Evolutionary conservation across 2,329 filamentous ascomycete genomes (phyloP), one percentile per base, ranked within the genome.

Genomic region (Colletotrichum chrysophilum): DNA sequence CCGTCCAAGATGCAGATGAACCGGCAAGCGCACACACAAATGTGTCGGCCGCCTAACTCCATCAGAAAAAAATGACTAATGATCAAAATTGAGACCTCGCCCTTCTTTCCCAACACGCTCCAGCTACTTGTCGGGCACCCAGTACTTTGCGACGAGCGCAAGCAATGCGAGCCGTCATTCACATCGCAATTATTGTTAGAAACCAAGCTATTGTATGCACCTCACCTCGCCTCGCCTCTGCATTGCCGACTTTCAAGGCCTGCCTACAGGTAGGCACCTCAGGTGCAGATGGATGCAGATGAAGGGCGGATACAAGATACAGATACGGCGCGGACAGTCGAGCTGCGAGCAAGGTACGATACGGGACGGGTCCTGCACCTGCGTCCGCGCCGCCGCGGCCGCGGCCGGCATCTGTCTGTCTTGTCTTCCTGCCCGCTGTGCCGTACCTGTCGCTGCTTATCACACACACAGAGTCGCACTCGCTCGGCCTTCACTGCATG

Each of bases 351-450:
- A 34, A 28, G 58, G 32, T 30, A 28, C 24, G n/a, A 66, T 65
- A 66, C 55, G 68, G 72, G 68, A 62, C 55, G 68, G 68, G 61
- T 56, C 67, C 67, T 71, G 71, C 71, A 67, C 48, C 66, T 60
- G 36, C 56, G 70, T 30, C 67, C 43, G 62, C 69, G 69, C 61
- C 61, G 72, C 28, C 52, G 38, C 68, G 68, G 72, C 28, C 36
- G n/a, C 68, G 68, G 69, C 56, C 56, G 69, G 73, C 73, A 66
- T 32, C 62, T 64, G 70, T 30, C 69, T 68, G 38, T 71, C 52
- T 58, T 68, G 38, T 71, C 52, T 58, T 56, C 60, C 55, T 61
- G 36, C 26, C 56, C 14, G 10, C 52, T 67, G 43, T 52, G 43
- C 43, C 43, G 43, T 52, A 52, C 43, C 43, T 52, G n/a, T 67